These are phyloP conservation scores for Exidia glandulosa DNA, from an alignment of 768 basidiomycete genomes.

Conservation along the genomic window DNA sequence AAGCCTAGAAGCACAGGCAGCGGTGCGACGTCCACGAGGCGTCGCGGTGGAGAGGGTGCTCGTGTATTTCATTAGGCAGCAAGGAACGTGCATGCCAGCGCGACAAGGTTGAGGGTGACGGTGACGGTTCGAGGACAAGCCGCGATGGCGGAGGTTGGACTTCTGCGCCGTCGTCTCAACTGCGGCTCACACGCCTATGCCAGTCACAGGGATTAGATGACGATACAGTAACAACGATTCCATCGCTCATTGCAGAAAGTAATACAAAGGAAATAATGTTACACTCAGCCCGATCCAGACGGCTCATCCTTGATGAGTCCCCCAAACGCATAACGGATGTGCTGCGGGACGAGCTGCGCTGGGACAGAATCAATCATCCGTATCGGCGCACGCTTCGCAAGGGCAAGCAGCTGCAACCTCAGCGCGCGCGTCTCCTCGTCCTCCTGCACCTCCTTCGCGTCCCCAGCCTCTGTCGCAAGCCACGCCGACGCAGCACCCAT, in stretches of 20 bases:
- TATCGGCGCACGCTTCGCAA: slow-evolving; percentile 68
- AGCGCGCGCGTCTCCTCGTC: slow-evolving; percentile 44
- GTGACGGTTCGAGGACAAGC: no score
- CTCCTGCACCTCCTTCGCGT: slow-evolving; percentile 5
- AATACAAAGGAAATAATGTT: no score
- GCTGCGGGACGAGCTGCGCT: slow-evolving; percentile 52
- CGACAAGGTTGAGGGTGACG: no score
- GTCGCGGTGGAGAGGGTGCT: no score
- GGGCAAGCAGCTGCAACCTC: slow-evolving; percentile 62
- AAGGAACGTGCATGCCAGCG: no score
- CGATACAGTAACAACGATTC: no score
- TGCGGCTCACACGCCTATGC: no score
- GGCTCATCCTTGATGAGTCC: neutral
- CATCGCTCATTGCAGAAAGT: no score
- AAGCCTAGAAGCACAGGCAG: neutral
- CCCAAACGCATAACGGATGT: slow-evolving; percentile 29
- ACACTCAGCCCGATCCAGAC: neutral
- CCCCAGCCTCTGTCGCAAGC: slow-evolving; percentile 14
- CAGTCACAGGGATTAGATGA: no score
- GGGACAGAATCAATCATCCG: slow-evolving; percentile 58
- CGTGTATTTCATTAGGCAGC: no score
- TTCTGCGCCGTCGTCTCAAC: neutral
- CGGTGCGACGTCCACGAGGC: no score
- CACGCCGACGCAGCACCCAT: slow-evolving; percentile 14
- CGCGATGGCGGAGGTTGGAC: no score